These are phyloP conservation scores for Abrus pulchellus DNA, from an alignment of 306 rosid genomes.

Conservation along the genomic window DNA sequence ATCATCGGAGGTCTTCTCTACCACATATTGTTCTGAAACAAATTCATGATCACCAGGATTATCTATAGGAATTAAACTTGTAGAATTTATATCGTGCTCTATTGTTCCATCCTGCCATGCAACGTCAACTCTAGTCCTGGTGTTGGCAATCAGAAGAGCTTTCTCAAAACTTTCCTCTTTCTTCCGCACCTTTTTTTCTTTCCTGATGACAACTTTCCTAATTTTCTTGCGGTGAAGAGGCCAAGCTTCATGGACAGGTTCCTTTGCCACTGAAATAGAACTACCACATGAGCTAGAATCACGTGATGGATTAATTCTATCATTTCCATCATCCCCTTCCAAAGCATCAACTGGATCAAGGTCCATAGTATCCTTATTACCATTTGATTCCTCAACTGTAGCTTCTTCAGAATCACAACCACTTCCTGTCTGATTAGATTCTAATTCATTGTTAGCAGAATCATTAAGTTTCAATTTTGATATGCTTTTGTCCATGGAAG, in stretches of 20 bases:
- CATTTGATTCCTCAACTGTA: constrained; percentile 70
- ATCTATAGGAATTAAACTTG: constrained; percentile 81
- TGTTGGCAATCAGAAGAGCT: constrained; percentile 87
- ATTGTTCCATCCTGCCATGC: constrained; percentile 95
- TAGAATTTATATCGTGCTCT: constrained; percentile 66
- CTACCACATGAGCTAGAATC: constrained; percentile 78
- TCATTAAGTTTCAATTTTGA: constrained; percentile 69
- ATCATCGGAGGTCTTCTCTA: constrained; percentile 90
- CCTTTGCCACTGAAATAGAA: constrained; percentile 73
- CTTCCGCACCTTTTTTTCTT: constrained; percentile 88
- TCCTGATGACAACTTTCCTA: constrained; percentile 87
- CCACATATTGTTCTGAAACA: constrained; percentile 94
- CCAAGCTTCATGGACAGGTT: constrained; percentile 81
- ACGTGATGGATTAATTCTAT: constrained; percentile 53
- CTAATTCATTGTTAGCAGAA: constrained; percentile 63
- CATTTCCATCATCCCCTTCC: constrained; percentile 62
- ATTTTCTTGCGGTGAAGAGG: constrained; percentile 93
- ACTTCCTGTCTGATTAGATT: constrained; percentile 71
- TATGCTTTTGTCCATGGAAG: constrained; percentile 60
- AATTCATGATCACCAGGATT: constrained; percentile 99
- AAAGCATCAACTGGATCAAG: constrained; percentile 63
- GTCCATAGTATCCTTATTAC: constrained; percentile 71
- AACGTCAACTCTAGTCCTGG: constrained; percentile 83
- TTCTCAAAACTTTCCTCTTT: constrained; percentile 93
- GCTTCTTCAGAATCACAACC: constrained; percentile 83